Percentiles rank a stretch among this genome's conserved stretches.
Evolutionary conservation across 768 basidiomycete genomes (phyloP).

Genomic region (Myochromella boudieri): DNA sequence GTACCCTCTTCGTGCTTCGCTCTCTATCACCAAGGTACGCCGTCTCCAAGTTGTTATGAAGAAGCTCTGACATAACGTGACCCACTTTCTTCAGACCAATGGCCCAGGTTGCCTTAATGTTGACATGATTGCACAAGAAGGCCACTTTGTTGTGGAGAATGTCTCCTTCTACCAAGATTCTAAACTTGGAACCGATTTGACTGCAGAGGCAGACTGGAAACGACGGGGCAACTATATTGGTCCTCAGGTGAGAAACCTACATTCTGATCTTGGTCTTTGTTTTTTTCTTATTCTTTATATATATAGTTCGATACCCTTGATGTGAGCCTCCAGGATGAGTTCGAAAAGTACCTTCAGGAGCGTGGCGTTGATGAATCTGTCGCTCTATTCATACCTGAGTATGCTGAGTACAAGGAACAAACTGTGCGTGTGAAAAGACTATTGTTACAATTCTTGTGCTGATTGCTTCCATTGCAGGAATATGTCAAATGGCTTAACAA

Average conservation of each 20-base stretch:
- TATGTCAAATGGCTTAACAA: conserved; percentile 87
- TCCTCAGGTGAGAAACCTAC: conserved; percentile 57
- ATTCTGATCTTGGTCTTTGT: neutral
- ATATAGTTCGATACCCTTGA: conserved; percentile 88
- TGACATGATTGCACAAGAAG: conserved; percentile 79
- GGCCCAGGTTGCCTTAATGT: conserved; percentile 70
- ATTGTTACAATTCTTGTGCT: conserved; percentile 6
- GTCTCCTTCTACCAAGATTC: conserved; percentile 81
- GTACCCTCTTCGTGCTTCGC: conserved; percentile 76
- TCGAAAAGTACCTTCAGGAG: conserved; percentile 87
- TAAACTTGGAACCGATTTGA: conserved; percentile 71
- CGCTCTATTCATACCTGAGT: conserved; percentile 87
- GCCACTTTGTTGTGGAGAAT: conserved; percentile 84
- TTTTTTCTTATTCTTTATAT: neutral
- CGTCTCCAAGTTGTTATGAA: neutral
- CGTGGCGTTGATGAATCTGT: conserved; percentile 83
- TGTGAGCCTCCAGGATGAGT: conserved; percentile 82
- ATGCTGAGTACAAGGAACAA: conserved; percentile 91
- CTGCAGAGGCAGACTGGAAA: conserved; percentile 92
- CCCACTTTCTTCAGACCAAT: conserved; percentile 35
- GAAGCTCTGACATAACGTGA: neutral
- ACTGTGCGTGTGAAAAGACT: conserved; percentile 50
- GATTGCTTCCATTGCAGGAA: conserved; percentile 52
- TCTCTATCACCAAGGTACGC: conserved; percentile 82
- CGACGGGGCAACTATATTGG: conserved; percentile 91